Base-by-base conservation (phyloP, 208 protist species). In the Trypanosoma grayi region DNA sequence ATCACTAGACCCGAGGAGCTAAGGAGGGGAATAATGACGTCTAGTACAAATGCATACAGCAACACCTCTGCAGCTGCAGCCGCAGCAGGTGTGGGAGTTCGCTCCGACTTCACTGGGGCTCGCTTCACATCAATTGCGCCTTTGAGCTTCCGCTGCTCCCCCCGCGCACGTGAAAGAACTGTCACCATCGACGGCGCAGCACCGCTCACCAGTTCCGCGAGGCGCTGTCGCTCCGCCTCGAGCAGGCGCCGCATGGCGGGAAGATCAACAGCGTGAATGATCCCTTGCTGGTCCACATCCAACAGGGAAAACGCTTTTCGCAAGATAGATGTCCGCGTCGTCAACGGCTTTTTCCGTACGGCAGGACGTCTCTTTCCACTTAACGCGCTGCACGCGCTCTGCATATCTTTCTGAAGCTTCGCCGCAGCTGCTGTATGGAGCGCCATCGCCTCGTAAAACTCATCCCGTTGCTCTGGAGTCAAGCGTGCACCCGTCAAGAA, bases 251-350 rank as follows among this genome's bases (percentile, higher is more conserved):
- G 37, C 45, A 89, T 27, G 2, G 73, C 60, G 3, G 77, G 70
- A 45, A 92, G 36, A 31, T 73, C 41, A 1, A 36, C 24, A n/a
- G 65, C 54, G 33, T 53, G 30, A 48, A 92, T 65, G 2, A 59
- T 24, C 28, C 77, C 75, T 16, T 56, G 60, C 36, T 66, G 59
- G 24, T 85, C 71, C 7, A 84, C n/a, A 54, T 92, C 85, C 47
- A 92, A 60, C 10, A 74, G 27, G 18, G 78, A 60, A 59, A 92
- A 92, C 14, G 79, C 81, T 31, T 81, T 67, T 0, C 85, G 71
- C 34, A 92, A 57, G 10, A 88, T 41, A 16, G 55, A 50, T 30
- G 79, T 51, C 56, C 66, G 24, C 41, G 61, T 53, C 22, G 56
- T 52, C 59, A 48, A 70, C 20, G 59, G 39, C 13, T 67, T 54